Evolutionary conservation across 495 filamentous ascomycete genomes (phyloP), one percentile per base, ranked within the genome.

Genomic region (Aspergillus conjunctus): DNA sequence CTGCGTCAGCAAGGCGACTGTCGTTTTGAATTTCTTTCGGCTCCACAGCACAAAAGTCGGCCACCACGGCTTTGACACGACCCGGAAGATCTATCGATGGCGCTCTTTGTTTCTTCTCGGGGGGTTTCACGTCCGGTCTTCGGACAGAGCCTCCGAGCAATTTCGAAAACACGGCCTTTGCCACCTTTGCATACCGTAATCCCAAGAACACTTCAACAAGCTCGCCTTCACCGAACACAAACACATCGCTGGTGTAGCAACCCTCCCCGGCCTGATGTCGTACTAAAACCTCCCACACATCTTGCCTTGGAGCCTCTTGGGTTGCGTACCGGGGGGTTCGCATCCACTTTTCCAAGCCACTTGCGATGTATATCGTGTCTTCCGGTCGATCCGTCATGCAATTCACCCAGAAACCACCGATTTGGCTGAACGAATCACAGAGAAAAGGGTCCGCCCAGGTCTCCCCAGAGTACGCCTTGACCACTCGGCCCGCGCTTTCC

Each of bases 401-500:
- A 57, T 83, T 85, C 14, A 83, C 76, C 66, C 68, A 84, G 22
- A 86, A 74, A 0, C 81, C 79, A 20, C 64, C 82, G 1, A 84
- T 76, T 58, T 86, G 83, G 58, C 76, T 70, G 60, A 86, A 84
- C 11, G 48, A 62, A 39, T 81, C 77, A 3, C 60, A 51, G 5
- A 83, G 65, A 8, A 51, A 56, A 0, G 69, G 60, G 41, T 83
- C 79, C 0, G 75, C 68, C 76, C 74, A 77, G 6, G 77, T 66
- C 48, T 76, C 57, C 20, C 67, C 64, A 12, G 59, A 58, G 39
- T 78, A 71, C n/a, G 63, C 66, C 61, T 75, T 77, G 0, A 72
- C 56, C 11, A 85, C 74, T 0, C 64, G 62, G 0, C 82, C 83
- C 3, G 80, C 81, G 14, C 69, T 80, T 44, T 81, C 72, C 17